A percentile compares a stretch with the other conserved stretches of the same genome.
Conservation (phyloP, 1,284 basidiomycete species). For the Sanghuangporus weigelae region DNA sequence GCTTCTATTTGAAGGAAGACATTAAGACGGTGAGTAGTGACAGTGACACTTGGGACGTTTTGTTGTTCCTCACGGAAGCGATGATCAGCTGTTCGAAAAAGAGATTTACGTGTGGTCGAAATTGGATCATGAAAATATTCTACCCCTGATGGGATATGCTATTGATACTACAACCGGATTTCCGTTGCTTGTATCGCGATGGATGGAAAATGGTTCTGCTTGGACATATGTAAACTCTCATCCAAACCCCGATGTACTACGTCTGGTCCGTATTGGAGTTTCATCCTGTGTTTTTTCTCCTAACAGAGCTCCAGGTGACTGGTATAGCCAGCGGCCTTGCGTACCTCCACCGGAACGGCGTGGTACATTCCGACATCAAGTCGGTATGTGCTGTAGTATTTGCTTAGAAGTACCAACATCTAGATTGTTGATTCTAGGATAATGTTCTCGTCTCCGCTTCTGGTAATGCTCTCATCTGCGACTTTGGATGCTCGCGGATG, state of each 20-base stretch:
- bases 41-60: neutral
- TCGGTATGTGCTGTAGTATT: neutral
- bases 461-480: conserved; percentile 1
- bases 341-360: conserved; percentile 1
- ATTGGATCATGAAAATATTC: conserved; percentile 7
- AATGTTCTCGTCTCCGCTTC: neutral
- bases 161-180: neutral
- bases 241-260: neutral
- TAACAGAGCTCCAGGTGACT: neutral
- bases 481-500: conserved; percentile 4
- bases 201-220: conserved; percentile 8
- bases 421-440: neutral
- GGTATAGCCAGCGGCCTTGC: conserved; percentile 8
- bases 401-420: neutral
- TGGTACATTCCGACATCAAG: conserved; percentile 4
- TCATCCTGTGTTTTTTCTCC: neutral
- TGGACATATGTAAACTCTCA: neutral
- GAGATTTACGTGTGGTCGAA: conserved; percentile 11
- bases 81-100: conserved; percentile 1
- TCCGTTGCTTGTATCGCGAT: conserved; percentile 3
- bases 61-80: neutral
- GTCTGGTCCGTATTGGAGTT: neutral
- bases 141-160: conserved; percentile 9
- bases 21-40: neutral
- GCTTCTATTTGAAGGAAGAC: neutral